Evolutionary conservation across 257 asterid genomes (phyloP), one percentile per base, ranked within the genome.

Genomic region (Solanum clarkiae): DNA sequence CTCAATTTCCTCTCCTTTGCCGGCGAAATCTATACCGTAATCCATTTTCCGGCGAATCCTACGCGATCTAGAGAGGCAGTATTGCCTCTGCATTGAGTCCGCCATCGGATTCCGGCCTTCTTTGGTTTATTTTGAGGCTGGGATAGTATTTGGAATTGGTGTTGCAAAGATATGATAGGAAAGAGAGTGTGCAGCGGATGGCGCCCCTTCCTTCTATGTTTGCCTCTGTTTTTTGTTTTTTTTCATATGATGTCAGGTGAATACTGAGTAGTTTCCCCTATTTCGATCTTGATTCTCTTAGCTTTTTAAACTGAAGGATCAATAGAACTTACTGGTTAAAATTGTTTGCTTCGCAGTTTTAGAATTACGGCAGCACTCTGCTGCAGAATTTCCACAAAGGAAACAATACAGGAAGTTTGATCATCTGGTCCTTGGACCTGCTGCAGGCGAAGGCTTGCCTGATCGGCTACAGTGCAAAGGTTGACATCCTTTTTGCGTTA

Each of bases 381-480:
- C 85, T 87, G 83, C 80, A 42, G 85, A 86, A 82, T 86, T 83
- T 90, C 87, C 83, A 16, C 90, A 49, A 54, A 87, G 74, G 80
- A 89, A 86, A 47, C 90, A 91, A 86, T 91, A 85, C 29, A 90
- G 90, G 87, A 96, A 96, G 80, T 86, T 84, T 20, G 94, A 92
- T 91, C 98, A 84, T 92, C 90, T 95, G 70, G 85, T 93, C 86
- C 92, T 93, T 60, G 99, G 98, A 82, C 95, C 97, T 84, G 97
- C 98, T 84, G 93, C 98, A 4, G 98, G 98, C 57, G 91, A 93
- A 89, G 95, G 98, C 24, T 80, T 91, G 86, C 86, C 90, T 51
- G 95, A 92, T 87, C 99, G 98, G 70, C 85, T 94, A 88, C 99
- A 96, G 32, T 96, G 99, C 92, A 88, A 84, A 92, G 98, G 99